Conservation (phyloP, 2,329 filamentous ascomycete species). For the Cytospora piceicola region DNA sequence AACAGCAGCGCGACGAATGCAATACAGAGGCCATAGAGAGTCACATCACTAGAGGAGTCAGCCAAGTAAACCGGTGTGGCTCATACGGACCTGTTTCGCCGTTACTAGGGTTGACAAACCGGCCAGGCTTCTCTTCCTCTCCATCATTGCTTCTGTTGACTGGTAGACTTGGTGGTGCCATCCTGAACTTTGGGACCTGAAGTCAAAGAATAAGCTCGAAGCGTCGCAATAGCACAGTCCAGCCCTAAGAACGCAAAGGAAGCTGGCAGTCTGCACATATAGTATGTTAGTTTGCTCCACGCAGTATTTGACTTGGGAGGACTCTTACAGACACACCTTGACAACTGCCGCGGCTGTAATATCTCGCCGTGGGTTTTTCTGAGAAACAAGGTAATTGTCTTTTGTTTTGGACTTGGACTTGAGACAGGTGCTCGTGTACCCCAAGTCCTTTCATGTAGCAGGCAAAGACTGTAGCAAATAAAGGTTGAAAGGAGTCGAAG, state of each 20-base stretch:
- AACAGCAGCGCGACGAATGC: conserved; percentile 6
- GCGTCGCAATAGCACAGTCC: not conserved
- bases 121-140: not conserved
- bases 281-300: not conserved
- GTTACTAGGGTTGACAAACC: conserved; percentile 5
- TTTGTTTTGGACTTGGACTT: not conserved
- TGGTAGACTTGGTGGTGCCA: not conserved
- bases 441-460: not conserved
- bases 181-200: not conserved
- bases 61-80: conserved; percentile 7
- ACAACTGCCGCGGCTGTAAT: not conserved
- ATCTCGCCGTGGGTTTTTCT: not conserved
- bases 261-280: not conserved
- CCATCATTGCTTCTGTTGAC: not conserved
- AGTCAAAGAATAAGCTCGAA: not conserved
- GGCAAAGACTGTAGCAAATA: not conserved
- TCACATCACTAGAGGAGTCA: conserved; percentile 6
- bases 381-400: not conserved
- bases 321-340: not conserved
- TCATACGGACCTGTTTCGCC: conserved; percentile 5
- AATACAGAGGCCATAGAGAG: conserved; percentile 14
- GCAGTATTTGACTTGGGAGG: not conserved
- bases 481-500: not conserved
- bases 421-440: not conserved
- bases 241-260: not conserved